These are phyloP conservation scores for Paramecium caudatum DNA, from an alignment of 73 alveolate genomes.

Conservation along the genomic window DNA sequence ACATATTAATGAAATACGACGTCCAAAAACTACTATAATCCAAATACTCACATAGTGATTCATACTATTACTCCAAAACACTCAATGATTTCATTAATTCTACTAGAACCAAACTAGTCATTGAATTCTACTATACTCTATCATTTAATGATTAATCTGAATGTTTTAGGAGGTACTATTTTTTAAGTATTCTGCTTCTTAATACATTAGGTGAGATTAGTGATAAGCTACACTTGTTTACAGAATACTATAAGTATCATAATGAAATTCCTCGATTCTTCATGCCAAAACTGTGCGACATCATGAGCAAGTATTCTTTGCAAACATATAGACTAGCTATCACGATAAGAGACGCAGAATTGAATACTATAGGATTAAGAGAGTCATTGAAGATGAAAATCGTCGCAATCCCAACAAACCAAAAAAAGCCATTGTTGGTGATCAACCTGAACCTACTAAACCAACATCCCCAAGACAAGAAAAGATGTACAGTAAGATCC, in stretches of 20 bases:
- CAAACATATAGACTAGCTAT: background rate
- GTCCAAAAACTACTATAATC: conserved; percentile 1
- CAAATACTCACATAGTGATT: conserved; percentile 2
- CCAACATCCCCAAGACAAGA: background rate
- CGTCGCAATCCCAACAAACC: conserved; percentile 75
- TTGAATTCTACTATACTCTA: background rate
- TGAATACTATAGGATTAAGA: conserved; percentile 68
- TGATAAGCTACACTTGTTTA: conserved; percentile 63
- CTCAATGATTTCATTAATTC: conserved; percentile 7
- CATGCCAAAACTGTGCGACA: conserved; percentile 62
- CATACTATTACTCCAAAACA: background rate
- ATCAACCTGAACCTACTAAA: conserved; percentile 10
- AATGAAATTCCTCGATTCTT: conserved; percentile 74
- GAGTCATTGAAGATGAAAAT: conserved; percentile 74
- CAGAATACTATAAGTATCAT: conserved; percentile 75
- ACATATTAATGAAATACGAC: conserved; percentile 33
- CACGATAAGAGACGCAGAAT: conserved; percentile 77
- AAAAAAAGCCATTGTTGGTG: conserved; percentile 75
- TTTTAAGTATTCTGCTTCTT: background rate
- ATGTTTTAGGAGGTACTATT: background rate
- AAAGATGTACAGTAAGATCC: background rate
- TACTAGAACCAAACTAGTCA: background rate
- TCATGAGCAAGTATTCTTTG: conserved; percentile 63
- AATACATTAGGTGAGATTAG: conserved; percentile 37
- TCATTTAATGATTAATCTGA: background rate